Conservation (phyloP, 225 moss, liverwort and hornwort species). For the Marchantia paleacea region DNA sequence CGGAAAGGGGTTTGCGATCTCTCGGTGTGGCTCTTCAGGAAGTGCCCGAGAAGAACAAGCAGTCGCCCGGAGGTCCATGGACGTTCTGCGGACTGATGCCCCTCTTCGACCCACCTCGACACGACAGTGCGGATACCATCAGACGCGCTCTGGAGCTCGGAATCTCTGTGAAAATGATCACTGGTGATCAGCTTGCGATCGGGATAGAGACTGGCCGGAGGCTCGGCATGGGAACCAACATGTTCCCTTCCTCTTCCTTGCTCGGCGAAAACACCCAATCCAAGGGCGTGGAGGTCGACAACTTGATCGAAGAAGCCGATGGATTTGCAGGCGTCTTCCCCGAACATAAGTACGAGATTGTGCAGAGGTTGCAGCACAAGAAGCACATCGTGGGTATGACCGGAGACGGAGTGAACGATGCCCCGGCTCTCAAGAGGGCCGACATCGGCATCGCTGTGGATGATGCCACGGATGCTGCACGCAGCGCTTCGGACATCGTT, state of each 20-base stretch:
- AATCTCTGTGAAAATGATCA: conserved; percentile 22
- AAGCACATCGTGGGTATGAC: conserved; percentile 44
- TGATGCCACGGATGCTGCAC: conserved; percentile 42
- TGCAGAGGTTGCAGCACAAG: conserved; percentile 29
- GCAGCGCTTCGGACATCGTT: conserved; percentile 42
- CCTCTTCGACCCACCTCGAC: conserved; percentile 16
- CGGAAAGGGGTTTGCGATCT: conserved; percentile 18
- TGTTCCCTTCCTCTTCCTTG: conserved; percentile 23
- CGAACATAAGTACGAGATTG: conserved; percentile 44
- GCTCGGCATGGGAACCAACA: conserved; percentile 27
- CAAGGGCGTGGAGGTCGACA: neutral
- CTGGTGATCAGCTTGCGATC: conserved; percentile 21
- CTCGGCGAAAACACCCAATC: neutral
- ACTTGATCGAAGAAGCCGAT: conserved; percentile 39
- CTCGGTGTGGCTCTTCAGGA: conserved; percentile 19
- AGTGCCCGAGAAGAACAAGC: conserved; percentile 18
- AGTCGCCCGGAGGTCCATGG: conserved; percentile 15
- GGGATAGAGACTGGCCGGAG: conserved; percentile 22
- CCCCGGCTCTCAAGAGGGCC: conserved; percentile 36
- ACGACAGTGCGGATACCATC: conserved; percentile 23
- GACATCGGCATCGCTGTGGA: conserved; percentile 45
- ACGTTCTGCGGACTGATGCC: conserved; percentile 17
- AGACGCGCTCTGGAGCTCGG: conserved; percentile 23
- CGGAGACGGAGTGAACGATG: conserved; percentile 46
- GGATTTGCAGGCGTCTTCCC: conserved; percentile 48